Conservation (phyloP, 2,329 filamentous ascomycete genomes). For the Pyrenophora tritici-repentis region DNA sequence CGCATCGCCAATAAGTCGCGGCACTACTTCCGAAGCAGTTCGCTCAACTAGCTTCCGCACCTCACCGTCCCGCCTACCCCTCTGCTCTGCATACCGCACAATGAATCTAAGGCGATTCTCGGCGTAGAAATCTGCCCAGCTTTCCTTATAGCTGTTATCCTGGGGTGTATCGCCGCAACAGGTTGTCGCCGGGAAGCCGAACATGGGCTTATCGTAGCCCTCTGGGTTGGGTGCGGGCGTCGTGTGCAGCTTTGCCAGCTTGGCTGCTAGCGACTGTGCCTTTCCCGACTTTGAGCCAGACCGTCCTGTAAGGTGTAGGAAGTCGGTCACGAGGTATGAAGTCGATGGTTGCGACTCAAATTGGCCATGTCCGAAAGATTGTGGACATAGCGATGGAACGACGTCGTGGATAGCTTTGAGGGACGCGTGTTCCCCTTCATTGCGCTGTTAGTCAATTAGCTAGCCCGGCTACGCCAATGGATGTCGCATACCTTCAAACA, state of each 20-base stretch:
- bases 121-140: slow-evolving; percentile 87
- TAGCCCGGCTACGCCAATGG: background rate
- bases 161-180: slow-evolving; percentile 87
- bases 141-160: slow-evolving; percentile 72
- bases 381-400: slow-evolving; percentile 77
- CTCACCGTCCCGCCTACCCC: slow-evolving; percentile 68
- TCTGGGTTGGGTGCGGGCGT: slow-evolving; percentile 70
- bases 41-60: slow-evolving; percentile 67
- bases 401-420: slow-evolving; percentile 77
- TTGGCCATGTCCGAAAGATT: slow-evolving; percentile 72
- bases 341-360: slow-evolving; percentile 55
- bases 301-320: slow-evolving; percentile 62
- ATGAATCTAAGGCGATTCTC: slow-evolving; percentile 74
- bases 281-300: slow-evolving; percentile 31
- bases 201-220: slow-evolving; percentile 65
- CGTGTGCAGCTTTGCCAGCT: slow-evolving; percentile 78
- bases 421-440: slow-evolving; percentile 77
- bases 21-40: slow-evolving; percentile 69
- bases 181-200: slow-evolving; percentile 83
- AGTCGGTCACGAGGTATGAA: slow-evolving; percentile 73
- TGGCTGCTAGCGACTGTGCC: slow-evolving; percentile 66
- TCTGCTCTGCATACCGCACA: slow-evolving; percentile 59
- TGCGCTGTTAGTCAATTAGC: slow-evolving; percentile 13
- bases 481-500: slow-evolving; percentile 66
- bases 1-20: slow-evolving; percentile 71